These are phyloP conservation scores for Ocimum tenuiflorum DNA, from an alignment of 257 asterid genomes.

Conservation along the genomic window DNA sequence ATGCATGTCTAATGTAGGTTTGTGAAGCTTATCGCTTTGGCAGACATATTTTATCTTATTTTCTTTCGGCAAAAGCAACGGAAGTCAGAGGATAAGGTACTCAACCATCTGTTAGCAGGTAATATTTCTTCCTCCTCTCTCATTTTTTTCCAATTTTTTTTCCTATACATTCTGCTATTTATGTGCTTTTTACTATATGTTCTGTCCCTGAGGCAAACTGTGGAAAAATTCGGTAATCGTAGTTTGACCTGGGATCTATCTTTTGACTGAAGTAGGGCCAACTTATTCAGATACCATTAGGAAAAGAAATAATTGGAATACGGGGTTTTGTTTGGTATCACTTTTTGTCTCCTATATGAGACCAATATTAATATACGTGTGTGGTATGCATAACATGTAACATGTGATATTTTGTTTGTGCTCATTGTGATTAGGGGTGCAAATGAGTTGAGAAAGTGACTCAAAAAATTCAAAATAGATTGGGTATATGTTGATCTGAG, in stretches of 20 bases:
- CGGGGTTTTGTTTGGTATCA: slow-evolving; percentile 11
- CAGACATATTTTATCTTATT: slow-evolving; percentile 15
- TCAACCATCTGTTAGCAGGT: slow-evolving; percentile 21
- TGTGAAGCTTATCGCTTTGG: slow-evolving; percentile 12
- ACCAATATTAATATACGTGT: not conserved
- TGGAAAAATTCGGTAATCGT: slow-evolving; percentile 1
- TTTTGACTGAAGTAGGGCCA: slow-evolving; percentile 52
- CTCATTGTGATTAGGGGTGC: not conserved
- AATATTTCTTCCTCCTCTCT: slow-evolving; percentile 12
- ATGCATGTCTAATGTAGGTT: not conserved
- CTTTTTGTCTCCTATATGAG: not conserved
- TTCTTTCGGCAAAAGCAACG: slow-evolving; percentile 34
- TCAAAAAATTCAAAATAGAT: too few species aligned
- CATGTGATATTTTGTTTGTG: not conserved
- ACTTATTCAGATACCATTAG: slow-evolving; percentile 26
- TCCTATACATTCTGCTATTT: not conserved
- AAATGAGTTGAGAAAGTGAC: too few species aligned
- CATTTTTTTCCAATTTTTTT: not conserved
- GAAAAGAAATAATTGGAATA: slow-evolving; percentile 25
- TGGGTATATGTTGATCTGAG: too few species aligned
- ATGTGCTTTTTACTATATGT: not conserved
- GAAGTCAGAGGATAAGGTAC: slow-evolving; percentile 27
- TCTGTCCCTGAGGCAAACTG: not conserved
- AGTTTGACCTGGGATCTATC: slow-evolving; percentile 35
- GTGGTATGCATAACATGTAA: too few species aligned